These are phyloP conservation scores for Sporothrix brunneoviolacea DNA, from an alignment of 2,329 filamentous ascomycete species.

Conservation along the genomic window DNA sequence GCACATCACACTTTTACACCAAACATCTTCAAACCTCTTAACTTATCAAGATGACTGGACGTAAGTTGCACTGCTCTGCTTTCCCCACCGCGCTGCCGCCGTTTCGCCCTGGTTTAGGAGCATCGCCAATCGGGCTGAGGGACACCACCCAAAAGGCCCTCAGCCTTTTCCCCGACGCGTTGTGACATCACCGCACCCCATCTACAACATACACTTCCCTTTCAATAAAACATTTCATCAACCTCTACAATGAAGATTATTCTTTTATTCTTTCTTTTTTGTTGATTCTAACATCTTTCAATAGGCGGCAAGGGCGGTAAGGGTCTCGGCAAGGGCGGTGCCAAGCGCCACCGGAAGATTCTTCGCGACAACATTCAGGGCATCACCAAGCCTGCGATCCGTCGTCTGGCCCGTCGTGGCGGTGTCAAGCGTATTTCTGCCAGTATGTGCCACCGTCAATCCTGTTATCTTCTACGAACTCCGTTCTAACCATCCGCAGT, in stretches of 20 bases:
- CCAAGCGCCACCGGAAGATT: slow-evolving; percentile 99
- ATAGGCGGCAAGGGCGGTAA: slow-evolving; percentile 91
- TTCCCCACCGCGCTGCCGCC: too few species aligned
- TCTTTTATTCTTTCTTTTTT: slow-evolving; percentile 24
- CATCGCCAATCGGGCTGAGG: too few species aligned
- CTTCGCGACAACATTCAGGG: slow-evolving; percentile 99
- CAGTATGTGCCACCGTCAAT: slow-evolving; percentile 48
- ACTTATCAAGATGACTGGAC: slow-evolving; percentile 62
- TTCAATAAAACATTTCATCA: too few species aligned
- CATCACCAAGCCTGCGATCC: slow-evolving; percentile 97
- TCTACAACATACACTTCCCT: neutral
- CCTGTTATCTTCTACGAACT: neutral
- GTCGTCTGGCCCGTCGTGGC: slow-evolving; percentile 96
- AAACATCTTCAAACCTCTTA: slow-evolving; percentile 25
- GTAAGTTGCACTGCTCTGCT: slow-evolving; percentile 42
- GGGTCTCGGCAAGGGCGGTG: slow-evolving; percentile 95
- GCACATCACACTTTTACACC: slow-evolving; percentile 26
- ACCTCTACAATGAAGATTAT: too few species aligned
- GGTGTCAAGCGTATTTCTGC: slow-evolving; percentile 99
- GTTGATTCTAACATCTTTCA: slow-evolving; percentile 19
- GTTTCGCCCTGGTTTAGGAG: too few species aligned
- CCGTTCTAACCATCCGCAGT: slow-evolving; percentile 32
- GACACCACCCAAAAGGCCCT: neutral
- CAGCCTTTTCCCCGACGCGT: neutral
- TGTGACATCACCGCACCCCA: slow-evolving; percentile 3